Percentiles rank a stretch among this genome's conserved stretches.
Conservation (phyloP, 495 filamentous ascomycete species). For the Letharia columbiana region DNA sequence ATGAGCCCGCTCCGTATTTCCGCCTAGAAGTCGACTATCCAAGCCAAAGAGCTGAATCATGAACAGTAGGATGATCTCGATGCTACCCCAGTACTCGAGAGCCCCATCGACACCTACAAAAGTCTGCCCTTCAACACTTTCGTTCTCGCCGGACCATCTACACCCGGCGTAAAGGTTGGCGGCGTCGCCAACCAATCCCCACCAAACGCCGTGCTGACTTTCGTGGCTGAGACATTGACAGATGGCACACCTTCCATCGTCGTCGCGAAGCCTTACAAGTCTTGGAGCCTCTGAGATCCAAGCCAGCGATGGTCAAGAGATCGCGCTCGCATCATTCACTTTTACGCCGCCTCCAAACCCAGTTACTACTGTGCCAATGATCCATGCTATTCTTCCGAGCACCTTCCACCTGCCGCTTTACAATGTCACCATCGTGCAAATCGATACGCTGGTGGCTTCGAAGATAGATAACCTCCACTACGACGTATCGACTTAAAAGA, state of each 20-base stretch:
- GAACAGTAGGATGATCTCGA: background rate
- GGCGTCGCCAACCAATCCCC: background rate
- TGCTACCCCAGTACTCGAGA: background rate
- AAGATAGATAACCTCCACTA: background rate
- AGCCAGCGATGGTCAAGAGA: background rate
- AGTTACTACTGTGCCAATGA: conserved; percentile 9
- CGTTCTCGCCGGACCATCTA: background rate
- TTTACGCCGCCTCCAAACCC: conserved; percentile 7
- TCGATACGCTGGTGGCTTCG: background rate
- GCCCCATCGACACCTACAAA: background rate
- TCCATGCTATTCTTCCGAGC: conserved; percentile 6
- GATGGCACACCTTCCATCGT: background rate
- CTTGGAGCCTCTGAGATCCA: background rate
- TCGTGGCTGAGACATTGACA: background rate
- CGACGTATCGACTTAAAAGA: background rate
- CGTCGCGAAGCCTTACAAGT: background rate
- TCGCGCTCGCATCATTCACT: conserved; percentile 3
- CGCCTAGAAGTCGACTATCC: background rate
- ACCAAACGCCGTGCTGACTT: background rate
- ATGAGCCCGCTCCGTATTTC: background rate
- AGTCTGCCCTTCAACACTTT: background rate
- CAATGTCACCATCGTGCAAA: conserved; percentile 11
- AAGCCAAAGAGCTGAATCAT: background rate
- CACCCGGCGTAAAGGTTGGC: background rate
- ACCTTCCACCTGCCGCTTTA: conserved; percentile 1